These are phyloP conservation scores for Yamadazyma oceani DNA, from an alignment of 1,139 yeast species.

Conservation along the genomic window DNA sequence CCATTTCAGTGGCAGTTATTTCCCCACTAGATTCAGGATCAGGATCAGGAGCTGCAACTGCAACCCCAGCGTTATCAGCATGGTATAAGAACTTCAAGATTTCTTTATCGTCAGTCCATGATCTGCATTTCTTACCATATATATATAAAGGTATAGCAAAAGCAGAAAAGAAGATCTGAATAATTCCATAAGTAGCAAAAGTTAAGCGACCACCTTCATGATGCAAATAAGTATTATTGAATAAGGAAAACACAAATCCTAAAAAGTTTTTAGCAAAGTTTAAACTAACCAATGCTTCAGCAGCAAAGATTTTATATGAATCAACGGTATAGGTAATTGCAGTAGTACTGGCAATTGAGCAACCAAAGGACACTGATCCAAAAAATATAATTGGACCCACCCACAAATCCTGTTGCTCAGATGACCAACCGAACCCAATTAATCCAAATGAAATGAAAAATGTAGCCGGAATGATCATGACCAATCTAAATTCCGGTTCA, in stretches of 20 bases:
- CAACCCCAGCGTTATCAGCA: constrained; percentile 20
- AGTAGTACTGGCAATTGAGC: constrained; percentile 60
- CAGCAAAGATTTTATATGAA: constrained; percentile 57
- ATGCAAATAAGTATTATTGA: constrained; percentile 49
- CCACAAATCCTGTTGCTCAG: constrained; percentile 51
- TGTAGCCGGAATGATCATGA: constrained; percentile 55
- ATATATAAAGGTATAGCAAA: constrained; percentile 54
- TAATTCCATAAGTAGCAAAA: constrained; percentile 54
- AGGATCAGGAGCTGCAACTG: constrained; percentile 11
- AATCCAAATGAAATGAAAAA: constrained; percentile 49
- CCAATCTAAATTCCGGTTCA: constrained; percentile 61
- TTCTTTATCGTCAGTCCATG: constrained; percentile 50
- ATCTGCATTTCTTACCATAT: constrained; percentile 53
- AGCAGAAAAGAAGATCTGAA: constrained; percentile 50
- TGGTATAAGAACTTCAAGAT: constrained; percentile 34
- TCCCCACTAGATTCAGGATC: constrained; percentile 5
- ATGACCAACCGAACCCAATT: constrained; percentile 66
- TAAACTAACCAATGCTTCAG: constrained; percentile 58
- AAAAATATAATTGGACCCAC: constrained; percentile 58
- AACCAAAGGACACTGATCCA: constrained; percentile 58
- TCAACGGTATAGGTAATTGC: constrained; percentile 64
- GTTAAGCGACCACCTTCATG: constrained; percentile 46
- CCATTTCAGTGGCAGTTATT: constrained; percentile 2
- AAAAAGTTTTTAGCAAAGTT: constrained; percentile 54
- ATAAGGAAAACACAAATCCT: constrained; percentile 58